Conservation (phyloP, 441 rosid species). For the Gossypium gossypioides region DNA sequence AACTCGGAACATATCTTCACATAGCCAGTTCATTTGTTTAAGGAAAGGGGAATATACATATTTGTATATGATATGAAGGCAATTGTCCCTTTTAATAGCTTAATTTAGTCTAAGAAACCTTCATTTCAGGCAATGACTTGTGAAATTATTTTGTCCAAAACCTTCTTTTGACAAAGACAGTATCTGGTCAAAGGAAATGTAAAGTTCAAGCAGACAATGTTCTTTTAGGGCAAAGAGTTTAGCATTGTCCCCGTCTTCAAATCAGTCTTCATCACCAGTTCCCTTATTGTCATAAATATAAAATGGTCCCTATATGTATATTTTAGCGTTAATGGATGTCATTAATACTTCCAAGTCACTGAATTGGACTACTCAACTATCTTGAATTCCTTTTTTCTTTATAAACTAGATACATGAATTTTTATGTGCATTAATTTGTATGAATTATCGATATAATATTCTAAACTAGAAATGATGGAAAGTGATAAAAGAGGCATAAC, state of each 20-base stretch:
- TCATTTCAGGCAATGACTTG: neutral
- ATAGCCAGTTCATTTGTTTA: neutral
- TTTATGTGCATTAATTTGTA: neutral
- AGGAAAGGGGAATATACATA: neutral
- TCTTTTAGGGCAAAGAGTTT: slow-evolving; percentile 11
- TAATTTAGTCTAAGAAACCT: neutral
- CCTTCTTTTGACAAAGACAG: neutral
- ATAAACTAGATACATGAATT: neutral
- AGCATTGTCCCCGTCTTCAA: neutral
- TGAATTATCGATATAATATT: neutral
- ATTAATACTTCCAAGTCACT: slow-evolving; percentile 15
- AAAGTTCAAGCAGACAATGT: slow-evolving; percentile 13
- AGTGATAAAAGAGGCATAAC: neutral
- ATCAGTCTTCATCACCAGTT: neutral
- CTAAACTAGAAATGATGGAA: neutral
- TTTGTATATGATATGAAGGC: neutral
- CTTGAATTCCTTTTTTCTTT: neutral
- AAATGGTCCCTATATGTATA: slow-evolving; percentile 16
- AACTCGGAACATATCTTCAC: neutral
- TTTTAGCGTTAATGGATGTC: slow-evolving; percentile 16
- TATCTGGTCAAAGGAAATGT: neutral
- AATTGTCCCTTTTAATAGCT: neutral
- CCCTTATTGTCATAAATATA: neutral
- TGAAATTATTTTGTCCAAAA: slow-evolving; percentile 3
- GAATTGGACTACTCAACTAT: slow-evolving; percentile 25